Percentiles rank a stretch among this genome's conserved stretches.
Evolutionary conservation across 2,329 filamentous ascomycete species (phyloP).

Genomic region (Graphilbum sp.): DNA sequence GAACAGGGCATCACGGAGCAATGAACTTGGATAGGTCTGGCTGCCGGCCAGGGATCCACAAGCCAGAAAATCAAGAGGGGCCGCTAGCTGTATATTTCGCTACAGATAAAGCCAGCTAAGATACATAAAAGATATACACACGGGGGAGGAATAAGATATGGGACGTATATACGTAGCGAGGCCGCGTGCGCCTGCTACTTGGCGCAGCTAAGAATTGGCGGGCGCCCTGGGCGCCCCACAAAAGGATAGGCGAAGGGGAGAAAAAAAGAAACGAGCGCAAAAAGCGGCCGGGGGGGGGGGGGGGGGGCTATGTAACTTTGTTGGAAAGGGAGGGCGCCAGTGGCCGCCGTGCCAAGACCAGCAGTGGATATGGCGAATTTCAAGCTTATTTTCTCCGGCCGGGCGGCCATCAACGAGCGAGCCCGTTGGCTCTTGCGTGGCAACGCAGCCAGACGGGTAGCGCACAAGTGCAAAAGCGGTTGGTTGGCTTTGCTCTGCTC

Average conservation of each 20-base stretch:
- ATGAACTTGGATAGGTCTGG: neutral
- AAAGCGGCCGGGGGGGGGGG: no score
- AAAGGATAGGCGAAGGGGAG: no score
- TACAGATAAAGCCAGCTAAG: no score
- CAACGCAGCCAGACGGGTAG: neutral
- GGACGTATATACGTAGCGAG: no score
- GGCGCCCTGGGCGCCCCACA: no score
- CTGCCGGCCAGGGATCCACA: neutral
- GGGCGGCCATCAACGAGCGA: constrained; percentile 1
- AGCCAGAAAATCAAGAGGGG: neutral
- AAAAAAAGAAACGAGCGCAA: neutral
- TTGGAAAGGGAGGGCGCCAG: no score
- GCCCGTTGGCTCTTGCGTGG: constrained; percentile 1
- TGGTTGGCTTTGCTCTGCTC: neutral
- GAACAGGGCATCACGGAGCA: neutral
- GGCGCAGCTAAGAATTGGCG: no score
- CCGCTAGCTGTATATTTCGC: no score
- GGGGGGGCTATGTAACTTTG: no score
- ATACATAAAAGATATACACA: no score
- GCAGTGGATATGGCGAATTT: constrained; percentile 13
- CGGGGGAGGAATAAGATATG: no score
- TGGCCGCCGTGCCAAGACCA: constrained; percentile 7
- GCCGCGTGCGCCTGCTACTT: no score
- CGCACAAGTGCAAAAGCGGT: neutral
- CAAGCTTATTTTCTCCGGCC: constrained; percentile 11